Conservation (phyloP, 495 filamentous ascomycete genomes). For the Glutinoglossum americanum region DNA sequence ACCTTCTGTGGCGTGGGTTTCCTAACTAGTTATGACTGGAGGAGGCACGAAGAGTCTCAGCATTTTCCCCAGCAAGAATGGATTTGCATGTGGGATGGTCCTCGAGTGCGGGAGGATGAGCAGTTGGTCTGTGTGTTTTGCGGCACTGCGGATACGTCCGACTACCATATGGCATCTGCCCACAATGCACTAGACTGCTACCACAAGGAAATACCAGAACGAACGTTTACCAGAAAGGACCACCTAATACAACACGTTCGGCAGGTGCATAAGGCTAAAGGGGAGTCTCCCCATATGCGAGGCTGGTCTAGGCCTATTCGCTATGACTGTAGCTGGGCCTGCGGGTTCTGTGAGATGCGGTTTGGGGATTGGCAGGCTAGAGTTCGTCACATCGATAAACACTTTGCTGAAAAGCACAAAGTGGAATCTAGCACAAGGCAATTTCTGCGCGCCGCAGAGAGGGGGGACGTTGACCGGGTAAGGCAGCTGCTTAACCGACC, state of each 20-base stretch:
- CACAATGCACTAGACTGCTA: not conserved
- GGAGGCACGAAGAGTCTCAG: slow-evolving; percentile 11
- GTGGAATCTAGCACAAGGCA: no score
- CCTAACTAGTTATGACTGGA: slow-evolving; percentile 10
- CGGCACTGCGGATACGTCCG: not conserved
- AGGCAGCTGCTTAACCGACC: no score
- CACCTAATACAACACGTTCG: not conserved
- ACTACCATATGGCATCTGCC: not conserved
- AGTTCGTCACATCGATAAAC: not conserved
- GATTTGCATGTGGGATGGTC: slow-evolving; percentile 12
- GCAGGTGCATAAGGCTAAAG: not conserved
- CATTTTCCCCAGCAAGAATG: slow-evolving; percentile 11
- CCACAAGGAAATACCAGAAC: not conserved
- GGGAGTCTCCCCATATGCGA: not conserved
- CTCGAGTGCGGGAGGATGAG: not conserved
- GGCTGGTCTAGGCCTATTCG: not conserved
- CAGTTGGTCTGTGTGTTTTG: not conserved
- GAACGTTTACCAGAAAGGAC: not conserved
- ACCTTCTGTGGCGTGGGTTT: slow-evolving; percentile 8
- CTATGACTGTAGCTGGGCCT: not conserved
- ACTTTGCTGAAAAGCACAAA: not conserved
- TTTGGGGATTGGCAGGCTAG: not conserved
- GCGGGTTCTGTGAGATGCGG: not conserved
- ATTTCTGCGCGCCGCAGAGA: no score
- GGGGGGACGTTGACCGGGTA: no score